These are phyloP conservation scores for Yamadazyma sp. DNA, from an alignment of 1,139 yeast genomes.

Conservation along the genomic window DNA sequence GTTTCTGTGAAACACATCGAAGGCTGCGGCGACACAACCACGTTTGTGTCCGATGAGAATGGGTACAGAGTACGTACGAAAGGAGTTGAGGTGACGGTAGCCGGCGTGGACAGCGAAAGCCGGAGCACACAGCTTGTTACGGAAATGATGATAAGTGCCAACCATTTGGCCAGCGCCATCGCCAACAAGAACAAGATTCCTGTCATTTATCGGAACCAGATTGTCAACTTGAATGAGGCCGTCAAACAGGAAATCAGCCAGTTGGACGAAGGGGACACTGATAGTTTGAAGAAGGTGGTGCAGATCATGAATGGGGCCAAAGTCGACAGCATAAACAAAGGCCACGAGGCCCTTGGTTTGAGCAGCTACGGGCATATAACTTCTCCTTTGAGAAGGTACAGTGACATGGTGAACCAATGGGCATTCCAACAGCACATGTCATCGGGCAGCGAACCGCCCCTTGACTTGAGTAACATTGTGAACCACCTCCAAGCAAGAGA, in stretches of 20 bases:
- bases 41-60: conserved; percentile 8
- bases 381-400: conserved; percentile 83
- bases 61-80: conserved; percentile 18
- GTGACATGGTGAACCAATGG: conserved; percentile 83
- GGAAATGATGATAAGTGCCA: conserved; percentile 81
- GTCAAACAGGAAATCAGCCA: conserved; percentile 41
- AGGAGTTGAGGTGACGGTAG: conserved; percentile 10
- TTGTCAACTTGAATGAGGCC: conserved; percentile 25
- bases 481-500: conserved; percentile 35
- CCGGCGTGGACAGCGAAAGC: not conserved
- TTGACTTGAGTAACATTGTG: conserved; percentile 8
- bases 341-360: conserved; percentile 69
- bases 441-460: not conserved
- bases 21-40: not conserved
- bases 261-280: conserved; percentile 5
- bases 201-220: conserved; percentile 51
- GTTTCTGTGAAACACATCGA: conserved; percentile 4
- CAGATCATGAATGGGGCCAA: conserved; percentile 32
- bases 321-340: conserved; percentile 31
- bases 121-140: conserved; percentile 64
- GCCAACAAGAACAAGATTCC: conserved; percentile 51
- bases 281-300: conserved; percentile 28
- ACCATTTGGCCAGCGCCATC: conserved; percentile 57
- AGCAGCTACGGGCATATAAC: conserved; percentile 72
- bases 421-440: conserved; percentile 24